These are phyloP conservation scores for Arthrobotrys megalospora DNA, from an alignment of 2,329 filamentous ascomycete genomes.

Conservation along the genomic window DNA sequence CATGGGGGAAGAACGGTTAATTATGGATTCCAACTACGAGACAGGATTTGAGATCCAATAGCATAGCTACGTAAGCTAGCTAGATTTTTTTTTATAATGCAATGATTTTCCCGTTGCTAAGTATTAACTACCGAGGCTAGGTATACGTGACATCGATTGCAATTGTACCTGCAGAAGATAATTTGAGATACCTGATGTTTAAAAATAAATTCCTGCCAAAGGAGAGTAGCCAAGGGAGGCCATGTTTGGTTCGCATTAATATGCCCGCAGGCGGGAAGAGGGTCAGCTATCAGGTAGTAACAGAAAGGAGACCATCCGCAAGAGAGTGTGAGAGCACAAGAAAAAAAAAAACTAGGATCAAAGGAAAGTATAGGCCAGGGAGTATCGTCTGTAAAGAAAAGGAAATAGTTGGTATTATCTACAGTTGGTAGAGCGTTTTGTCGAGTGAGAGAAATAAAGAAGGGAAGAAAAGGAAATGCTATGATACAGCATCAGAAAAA, in stretches of 20 bases:
- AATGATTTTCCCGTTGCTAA: not conserved
- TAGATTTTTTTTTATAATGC: no score
- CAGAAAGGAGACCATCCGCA: conserved; percentile 34
- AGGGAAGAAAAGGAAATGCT: conserved; percentile 41
- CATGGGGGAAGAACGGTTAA: conserved; percentile 14
- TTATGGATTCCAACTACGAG: not conserved
- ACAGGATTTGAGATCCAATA: not conserved
- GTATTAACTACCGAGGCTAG: not conserved
- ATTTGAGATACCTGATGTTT: not conserved
- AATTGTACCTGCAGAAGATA: not conserved
- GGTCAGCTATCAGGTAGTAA: not conserved
- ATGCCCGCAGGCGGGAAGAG: not conserved
- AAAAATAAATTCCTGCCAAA: conserved; percentile 1
- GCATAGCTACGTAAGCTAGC: no score
- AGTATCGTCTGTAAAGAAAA: conserved; percentile 62
- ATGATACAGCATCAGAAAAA: conserved; percentile 48
- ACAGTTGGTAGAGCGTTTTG: conserved; percentile 36
- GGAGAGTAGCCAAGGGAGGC: not conserved
- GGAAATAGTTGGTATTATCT: conserved; percentile 61
- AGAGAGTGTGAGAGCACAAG: conserved; percentile 52
- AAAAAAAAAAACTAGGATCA: conserved; percentile 52
- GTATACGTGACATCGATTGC: not conserved
- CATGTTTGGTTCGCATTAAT: conserved; percentile 17
- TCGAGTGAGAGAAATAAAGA: conserved; percentile 7
- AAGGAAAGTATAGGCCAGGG: conserved; percentile 64